Base-by-base conservation (phyloP, 306 rosid genomes). In the Castanea sativa region DNA sequence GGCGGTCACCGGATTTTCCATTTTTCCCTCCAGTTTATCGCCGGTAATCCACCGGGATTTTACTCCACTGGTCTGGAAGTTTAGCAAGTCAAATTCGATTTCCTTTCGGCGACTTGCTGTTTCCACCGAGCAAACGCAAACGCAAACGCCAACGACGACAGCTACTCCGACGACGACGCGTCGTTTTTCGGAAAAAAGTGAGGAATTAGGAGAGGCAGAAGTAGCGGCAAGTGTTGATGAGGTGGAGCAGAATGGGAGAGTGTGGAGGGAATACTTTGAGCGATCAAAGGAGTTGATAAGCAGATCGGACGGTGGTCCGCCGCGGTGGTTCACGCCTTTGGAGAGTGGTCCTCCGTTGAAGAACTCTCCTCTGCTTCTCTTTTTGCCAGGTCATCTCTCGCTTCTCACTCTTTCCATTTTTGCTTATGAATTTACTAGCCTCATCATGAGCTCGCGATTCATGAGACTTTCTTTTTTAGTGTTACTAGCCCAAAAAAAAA, bases 271-370 rank as follows among this genome's bases (percentile, higher is more conserved):
- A 29, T 92, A 80, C 69, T 76, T 90, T 2, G 86, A 88, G 72
- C 86, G 84, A 33, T 81, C 92, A 1, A 85, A 78, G 84, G 90
- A 79, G 25, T 49, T 91, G 6, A 70, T 91, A 23, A 12, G 72
- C 27, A 9, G 71, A 73, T 75, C 89, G 25, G 90, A 88, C 69
- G 83, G 84, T 38, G 97, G 99, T 32, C 92, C 94, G 16, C 97
- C 95, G 14, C 92, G 97, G 70, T 91, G 99, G 99, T 91, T 92
- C 91, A 90, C 95, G 57, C 99, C 99, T 2, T 27, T 89, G 81
- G 87, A 89, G 45, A 74, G 90, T 73, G 87, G 84, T 45, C 79
- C 85, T 33, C 94, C 83, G 23, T 11, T 69, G 74, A 43, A 74
- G 12, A 78, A 86, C 56, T 81, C 96, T 30, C 99, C 99, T 15